phyloP scores from a whole-genome alignment of 202 grass and related monocot genomes.

The Eragrostis tef region DNA sequence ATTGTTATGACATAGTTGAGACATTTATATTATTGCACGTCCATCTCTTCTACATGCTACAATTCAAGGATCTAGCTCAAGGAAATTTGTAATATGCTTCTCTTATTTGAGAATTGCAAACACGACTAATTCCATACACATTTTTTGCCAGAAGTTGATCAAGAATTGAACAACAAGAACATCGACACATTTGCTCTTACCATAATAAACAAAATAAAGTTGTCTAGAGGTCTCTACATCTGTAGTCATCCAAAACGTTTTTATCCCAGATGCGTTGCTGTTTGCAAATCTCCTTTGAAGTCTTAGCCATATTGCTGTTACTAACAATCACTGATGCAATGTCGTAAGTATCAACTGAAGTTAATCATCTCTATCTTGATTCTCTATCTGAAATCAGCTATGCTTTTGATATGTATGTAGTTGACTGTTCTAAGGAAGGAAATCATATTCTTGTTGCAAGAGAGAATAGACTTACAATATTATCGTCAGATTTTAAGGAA shows the following conservation, averaged over 20 bases:
- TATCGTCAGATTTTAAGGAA: conserved; percentile 76
- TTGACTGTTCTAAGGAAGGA: conserved; percentile 74
- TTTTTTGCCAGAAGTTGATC: conserved; percentile 6
- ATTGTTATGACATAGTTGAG: conserved; percentile 28
- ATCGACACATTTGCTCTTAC: neutral
- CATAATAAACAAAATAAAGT: conserved; percentile 10
- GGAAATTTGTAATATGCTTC: neutral
- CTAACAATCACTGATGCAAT: conserved; percentile 14
- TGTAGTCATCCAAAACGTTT: neutral
- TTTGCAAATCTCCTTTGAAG: conserved; percentile 24
- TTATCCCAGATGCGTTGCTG: conserved; percentile 9
- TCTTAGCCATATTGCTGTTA: neutral
- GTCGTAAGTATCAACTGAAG: conserved; percentile 1
- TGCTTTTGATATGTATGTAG: conserved; percentile 56
- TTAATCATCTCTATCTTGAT: conserved; percentile 32
- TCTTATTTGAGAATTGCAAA: neutral
- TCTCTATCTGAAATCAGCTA: conserved; percentile 42
- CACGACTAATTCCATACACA: neutral
- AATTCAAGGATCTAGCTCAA: conserved; percentile 38
- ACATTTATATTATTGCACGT: neutral
- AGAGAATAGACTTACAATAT: conserved; percentile 68
- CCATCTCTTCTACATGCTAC: conserved; percentile 24
- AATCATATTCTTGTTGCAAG: conserved; percentile 75
- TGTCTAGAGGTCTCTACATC: conserved; percentile 16
- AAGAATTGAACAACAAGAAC: neutral